Percentiles rank a stretch among this genome's conserved stretches.
Conservation (phyloP, 805 yeast genomes). For the Ogataea nitratoaversa region DNA sequence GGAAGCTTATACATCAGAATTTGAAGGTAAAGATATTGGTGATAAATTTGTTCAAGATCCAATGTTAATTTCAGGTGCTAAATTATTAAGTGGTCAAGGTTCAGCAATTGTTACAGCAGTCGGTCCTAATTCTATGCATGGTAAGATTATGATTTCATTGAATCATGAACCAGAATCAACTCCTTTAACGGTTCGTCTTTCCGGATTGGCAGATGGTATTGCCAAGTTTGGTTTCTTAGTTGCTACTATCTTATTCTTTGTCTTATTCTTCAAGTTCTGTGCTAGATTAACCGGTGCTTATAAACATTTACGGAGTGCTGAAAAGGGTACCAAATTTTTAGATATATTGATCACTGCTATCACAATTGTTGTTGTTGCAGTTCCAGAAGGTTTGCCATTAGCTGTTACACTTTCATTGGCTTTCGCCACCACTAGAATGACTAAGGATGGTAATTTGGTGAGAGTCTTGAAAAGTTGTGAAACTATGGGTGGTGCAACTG, state of each 20-base stretch:
- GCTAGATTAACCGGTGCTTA: constrained; percentile 50
- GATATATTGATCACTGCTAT: constrained; percentile 87
- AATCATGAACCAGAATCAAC: constrained; percentile 76
- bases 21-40: constrained; percentile 33
- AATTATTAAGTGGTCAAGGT: constrained; percentile 81
- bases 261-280: constrained; percentile 72
- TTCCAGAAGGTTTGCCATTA: constrained; percentile 97
- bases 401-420: constrained; percentile 97
- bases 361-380: constrained; percentile 93
- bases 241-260: constrained; percentile 74
- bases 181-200: constrained; percentile 81
- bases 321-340: constrained; percentile 80
- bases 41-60: constrained; percentile 60
- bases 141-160: constrained; percentile 82
- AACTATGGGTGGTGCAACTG: constrained; percentile 98
- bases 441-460: constrained; percentile 93
- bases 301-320: constrained; percentile 48
- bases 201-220: constrained; percentile 83
- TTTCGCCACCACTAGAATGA: constrained; percentile 97
- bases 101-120: constrained; percentile 84
- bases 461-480: constrained; percentile 92
- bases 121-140: constrained; percentile 85
- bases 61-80: constrained; percentile 87
- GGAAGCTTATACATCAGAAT: constrained; percentile 24
- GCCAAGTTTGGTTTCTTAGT: constrained; percentile 92